Evolutionary conservation across 331 rosid genomes (phyloP).

Genomic region (Telfairia occidentalis): DNA sequence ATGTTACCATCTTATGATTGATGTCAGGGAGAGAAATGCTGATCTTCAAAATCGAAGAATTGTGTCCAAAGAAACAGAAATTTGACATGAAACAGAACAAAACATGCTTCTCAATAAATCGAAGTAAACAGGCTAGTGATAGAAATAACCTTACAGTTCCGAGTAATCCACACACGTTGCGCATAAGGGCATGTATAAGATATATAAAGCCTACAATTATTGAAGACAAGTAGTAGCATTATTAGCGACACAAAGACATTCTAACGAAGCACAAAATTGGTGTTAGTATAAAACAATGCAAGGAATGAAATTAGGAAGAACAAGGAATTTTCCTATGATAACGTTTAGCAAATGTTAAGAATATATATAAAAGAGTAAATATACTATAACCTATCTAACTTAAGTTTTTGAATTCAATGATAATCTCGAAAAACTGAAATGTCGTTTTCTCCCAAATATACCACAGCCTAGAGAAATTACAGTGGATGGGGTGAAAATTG

Average conservation of each 20-base stretch:
- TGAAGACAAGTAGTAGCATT: not conserved
- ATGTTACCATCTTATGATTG: not conserved
- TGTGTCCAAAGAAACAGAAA: not conserved
- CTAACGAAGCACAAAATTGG: not conserved
- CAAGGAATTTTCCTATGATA: not conserved
- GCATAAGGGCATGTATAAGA: slow-evolving; percentile 74
- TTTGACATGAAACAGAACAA: not conserved
- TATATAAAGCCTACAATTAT: slow-evolving; percentile 56
- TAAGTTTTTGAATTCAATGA: too few relatives aligned
- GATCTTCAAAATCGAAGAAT: not conserved
- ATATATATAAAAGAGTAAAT: too few relatives aligned
- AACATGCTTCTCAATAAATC: not conserved
- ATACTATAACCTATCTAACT: too few relatives aligned
- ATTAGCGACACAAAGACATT: slow-evolving; percentile 16
- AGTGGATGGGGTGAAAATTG: not conserved
- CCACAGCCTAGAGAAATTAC: too few relatives aligned
- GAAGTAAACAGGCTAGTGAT: not conserved
- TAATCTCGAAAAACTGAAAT: too few relatives aligned
- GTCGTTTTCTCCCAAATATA: too few relatives aligned
- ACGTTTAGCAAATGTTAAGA: not conserved
- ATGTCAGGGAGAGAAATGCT: not conserved
- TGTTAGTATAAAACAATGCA: not conserved
- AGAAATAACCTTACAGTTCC: slow-evolving; percentile 60
- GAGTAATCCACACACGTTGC: slow-evolving; percentile 73
- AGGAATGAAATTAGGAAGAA: too few relatives aligned